phyloP scores from a whole-genome alignment of 179 eudicot species.

The Spinacia oleracea region DNA sequence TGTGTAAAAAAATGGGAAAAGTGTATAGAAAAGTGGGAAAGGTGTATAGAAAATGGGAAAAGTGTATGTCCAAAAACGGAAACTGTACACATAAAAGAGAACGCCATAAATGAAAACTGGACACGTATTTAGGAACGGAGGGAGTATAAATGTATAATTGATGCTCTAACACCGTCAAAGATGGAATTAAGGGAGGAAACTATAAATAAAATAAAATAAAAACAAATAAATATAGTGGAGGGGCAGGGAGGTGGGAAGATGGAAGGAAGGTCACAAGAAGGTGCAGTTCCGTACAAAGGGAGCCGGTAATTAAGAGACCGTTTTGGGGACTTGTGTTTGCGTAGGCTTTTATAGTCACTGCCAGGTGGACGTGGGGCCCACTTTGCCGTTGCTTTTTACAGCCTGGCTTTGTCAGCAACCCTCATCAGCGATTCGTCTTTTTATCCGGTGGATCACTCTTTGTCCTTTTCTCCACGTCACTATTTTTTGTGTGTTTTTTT shows the following conservation, averaged over 20 bases:
- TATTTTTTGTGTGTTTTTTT: too few relatives aligned
- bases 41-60: too few relatives aligned
- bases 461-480: conserved; percentile 16
- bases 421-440: conserved; percentile 15
- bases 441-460: conserved; percentile 21
- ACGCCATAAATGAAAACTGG: too few relatives aligned
- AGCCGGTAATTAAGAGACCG: conserved; percentile 18
- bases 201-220: too few relatives aligned
- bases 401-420: conserved; percentile 28
- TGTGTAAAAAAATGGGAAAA: too few relatives aligned
- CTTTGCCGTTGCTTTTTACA: conserved; percentile 23
- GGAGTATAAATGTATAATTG: too few relatives aligned
- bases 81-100: too few relatives aligned
- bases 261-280: conserved; percentile 22
- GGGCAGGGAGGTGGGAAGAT: background rate
- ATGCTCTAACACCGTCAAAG: too few relatives aligned
- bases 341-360: conserved; percentile 12
- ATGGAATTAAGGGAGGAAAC: too few relatives aligned
- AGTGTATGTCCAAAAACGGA: too few relatives aligned
- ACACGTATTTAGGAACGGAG: too few relatives aligned
- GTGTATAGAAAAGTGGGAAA: too few relatives aligned
- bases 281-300: conserved; percentile 19
- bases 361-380: conserved; percentile 21
- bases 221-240: background rate
- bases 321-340: conserved; percentile 25